Conservation (phyloP, 202 grass and related monocot species). For the Thinopyrum obtusiflorum region DNA sequence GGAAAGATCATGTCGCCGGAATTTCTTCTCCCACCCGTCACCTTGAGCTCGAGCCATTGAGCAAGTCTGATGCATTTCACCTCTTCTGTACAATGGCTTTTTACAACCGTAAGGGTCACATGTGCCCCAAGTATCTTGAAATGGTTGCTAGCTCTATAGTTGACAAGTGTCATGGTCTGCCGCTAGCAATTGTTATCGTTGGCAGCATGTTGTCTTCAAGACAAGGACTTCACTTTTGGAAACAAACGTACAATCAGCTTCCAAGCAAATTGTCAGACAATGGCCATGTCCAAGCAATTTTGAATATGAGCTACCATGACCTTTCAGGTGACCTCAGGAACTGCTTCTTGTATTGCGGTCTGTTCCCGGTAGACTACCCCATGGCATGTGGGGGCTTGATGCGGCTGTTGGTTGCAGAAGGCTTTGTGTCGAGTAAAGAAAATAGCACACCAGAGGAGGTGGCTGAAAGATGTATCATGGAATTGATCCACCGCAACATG, state of each 20-base stretch:
- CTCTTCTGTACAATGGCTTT: conserved; percentile 50
- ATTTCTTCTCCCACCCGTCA: conserved; percentile 14
- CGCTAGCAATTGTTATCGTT: conserved; percentile 31
- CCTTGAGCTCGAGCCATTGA: conserved; percentile 34
- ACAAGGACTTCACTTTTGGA: conserved; percentile 21
- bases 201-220: conserved; percentile 27
- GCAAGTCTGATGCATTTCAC: not conserved
- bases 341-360: conserved; percentile 56
- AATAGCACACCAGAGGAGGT: conserved; percentile 40
- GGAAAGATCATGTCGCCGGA: conserved; percentile 30
- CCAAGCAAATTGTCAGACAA: not conserved
- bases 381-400: conserved; percentile 42
- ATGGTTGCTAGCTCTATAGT: conserved; percentile 23
- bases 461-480: conserved; percentile 38
- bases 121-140: not conserved
- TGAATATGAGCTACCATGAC: conserved; percentile 44
- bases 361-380: conserved; percentile 39
- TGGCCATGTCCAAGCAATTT: conserved; percentile 16
- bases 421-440: conserved; percentile 23
- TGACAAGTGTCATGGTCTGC: conserved; percentile 34
- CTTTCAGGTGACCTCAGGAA: conserved; percentile 34
- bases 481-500: conserved; percentile 50
- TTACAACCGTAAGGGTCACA: not conserved
- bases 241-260: conserved; percentile 32
- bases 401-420: conserved; percentile 54